phyloP scores from a whole-genome alignment of 75 land plant genomes.

The Chamaecyparis obtusa region DNA sequence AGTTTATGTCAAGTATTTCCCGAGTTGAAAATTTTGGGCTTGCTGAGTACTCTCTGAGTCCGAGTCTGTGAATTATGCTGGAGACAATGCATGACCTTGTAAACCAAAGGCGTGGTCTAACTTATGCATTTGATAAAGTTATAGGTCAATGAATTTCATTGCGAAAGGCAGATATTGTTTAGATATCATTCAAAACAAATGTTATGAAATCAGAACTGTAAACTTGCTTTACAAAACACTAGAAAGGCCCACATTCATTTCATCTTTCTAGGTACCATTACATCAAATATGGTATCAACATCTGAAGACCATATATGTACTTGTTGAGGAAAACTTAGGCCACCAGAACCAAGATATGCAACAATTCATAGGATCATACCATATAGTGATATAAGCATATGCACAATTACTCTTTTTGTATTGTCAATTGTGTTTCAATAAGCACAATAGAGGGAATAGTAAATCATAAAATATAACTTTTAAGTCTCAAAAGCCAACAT shows the following conservation, averaged over 20 bases:
- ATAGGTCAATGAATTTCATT: background rate
- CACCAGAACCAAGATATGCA: background rate
- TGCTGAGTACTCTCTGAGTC: too few species aligned
- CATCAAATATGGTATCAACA: background rate
- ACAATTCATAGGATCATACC: background rate
- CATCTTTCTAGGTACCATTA: background rate
- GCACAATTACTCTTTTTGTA: background rate
- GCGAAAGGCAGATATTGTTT: background rate
- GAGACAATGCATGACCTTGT: background rate
- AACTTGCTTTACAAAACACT: background rate
- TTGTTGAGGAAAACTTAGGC: background rate
- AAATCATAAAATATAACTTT: background rate
- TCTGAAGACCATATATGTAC: background rate
- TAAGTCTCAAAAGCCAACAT: background rate
- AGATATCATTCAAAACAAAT: background rate
- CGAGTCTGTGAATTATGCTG: background rate
- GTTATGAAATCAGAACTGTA: background rate
- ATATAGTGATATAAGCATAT: background rate
- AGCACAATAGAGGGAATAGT: background rate
- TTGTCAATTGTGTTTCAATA: conserved; percentile 1
- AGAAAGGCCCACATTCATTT: background rate
- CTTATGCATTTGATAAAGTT: background rate
- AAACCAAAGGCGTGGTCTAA: background rate
- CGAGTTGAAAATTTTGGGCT: too few species aligned
- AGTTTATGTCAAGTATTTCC: too few species aligned